Conservation (phyloP, 2,329 filamentous ascomycete species). For the Fusarium ambrosium region DNA sequence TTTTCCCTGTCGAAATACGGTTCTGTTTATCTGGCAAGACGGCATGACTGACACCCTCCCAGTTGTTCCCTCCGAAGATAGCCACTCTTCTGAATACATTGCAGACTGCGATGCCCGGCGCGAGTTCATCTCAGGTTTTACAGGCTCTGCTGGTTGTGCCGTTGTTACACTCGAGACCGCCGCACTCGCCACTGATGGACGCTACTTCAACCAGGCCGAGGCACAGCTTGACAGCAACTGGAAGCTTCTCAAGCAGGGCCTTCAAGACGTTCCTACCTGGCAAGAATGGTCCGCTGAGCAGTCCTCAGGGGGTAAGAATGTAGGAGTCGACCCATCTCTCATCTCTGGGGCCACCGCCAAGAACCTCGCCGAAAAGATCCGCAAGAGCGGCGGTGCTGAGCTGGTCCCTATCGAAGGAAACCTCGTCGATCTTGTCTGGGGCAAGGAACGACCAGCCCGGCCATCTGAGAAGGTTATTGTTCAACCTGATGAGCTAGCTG, state of each 20-base stretch:
- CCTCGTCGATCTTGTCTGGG: slow-evolving; percentile 94
- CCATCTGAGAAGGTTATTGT: slow-evolving; percentile 83
- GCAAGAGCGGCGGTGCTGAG: slow-evolving; percentile 84
- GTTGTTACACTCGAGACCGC: slow-evolving; percentile 90
- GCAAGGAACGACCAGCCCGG: slow-evolving; percentile 75
- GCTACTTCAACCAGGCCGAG: slow-evolving; percentile 97
- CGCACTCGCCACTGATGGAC: slow-evolving; percentile 91
- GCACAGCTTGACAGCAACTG: slow-evolving; percentile 94
- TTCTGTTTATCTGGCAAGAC: neutral
- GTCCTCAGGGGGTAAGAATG: slow-evolving; percentile 85
- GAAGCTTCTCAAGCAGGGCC: slow-evolving; percentile 90
- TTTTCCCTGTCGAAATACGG: slow-evolving; percentile 15
- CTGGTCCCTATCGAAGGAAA: slow-evolving; percentile 84
- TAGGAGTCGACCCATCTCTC: slow-evolving; percentile 91
- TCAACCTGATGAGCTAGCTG: slow-evolving; percentile 79
- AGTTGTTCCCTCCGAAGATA: slow-evolving; percentile 98
- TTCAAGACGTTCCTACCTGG: slow-evolving; percentile 96
- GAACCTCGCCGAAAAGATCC: slow-evolving; percentile 87
- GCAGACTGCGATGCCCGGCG: slow-evolving; percentile 93
- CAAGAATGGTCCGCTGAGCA: slow-evolving; percentile 95
- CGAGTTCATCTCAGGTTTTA: slow-evolving; percentile 93
- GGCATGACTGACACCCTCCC: slow-evolving; percentile 33
- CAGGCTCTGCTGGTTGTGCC: slow-evolving; percentile 93
- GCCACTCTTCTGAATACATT: slow-evolving; percentile 98
- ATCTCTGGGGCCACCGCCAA: slow-evolving; percentile 75